Evolutionary conservation across 345 rosid genomes (phyloP).

Genomic region (Boechera stricta): DNA sequence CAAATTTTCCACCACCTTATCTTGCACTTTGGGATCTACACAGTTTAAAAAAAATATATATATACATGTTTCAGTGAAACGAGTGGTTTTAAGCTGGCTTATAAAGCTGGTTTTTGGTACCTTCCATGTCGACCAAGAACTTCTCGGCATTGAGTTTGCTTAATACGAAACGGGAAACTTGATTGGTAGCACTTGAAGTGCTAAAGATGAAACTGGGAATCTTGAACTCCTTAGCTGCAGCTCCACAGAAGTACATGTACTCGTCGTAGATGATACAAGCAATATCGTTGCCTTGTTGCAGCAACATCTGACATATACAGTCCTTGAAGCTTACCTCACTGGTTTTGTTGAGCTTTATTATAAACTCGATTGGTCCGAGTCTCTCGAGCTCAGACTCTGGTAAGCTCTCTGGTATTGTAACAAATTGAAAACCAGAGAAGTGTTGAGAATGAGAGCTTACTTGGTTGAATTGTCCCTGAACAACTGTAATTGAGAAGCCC

Average conservation of each 20-base stretch:
- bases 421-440: slow-evolving; percentile 42
- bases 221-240: slow-evolving; percentile 33
- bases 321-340: slow-evolving; percentile 46
- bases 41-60: not conserved
- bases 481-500: slow-evolving; percentile 63
- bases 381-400: slow-evolving; percentile 23
- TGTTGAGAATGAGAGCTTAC: slow-evolving; percentile 30
- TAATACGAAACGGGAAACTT: slow-evolving; percentile 15
- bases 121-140: slow-evolving; percentile 39
- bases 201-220: slow-evolving; percentile 32
- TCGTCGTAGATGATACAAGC: slow-evolving; percentile 54
- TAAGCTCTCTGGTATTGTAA: slow-evolving; percentile 47
- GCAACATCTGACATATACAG: slow-evolving; percentile 10
- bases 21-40: slow-evolving; percentile 19
- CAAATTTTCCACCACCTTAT: slow-evolving; percentile 22
- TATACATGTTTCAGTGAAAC: not conserved
- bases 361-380: slow-evolving; percentile 22
- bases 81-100: not conserved
- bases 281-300: slow-evolving; percentile 31
- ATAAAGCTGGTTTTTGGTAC: not conserved
- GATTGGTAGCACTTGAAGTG: slow-evolving; percentile 37
- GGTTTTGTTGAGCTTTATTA: slow-evolving; percentile 47
- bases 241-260: slow-evolving; percentile 33
- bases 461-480: slow-evolving; percentile 43
- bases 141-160: slow-evolving; percentile 21